Evolutionary conservation across 306 rosid species (phyloP), one percentile per base, ranked within the genome.

Genomic region (Vigna radiata): DNA sequence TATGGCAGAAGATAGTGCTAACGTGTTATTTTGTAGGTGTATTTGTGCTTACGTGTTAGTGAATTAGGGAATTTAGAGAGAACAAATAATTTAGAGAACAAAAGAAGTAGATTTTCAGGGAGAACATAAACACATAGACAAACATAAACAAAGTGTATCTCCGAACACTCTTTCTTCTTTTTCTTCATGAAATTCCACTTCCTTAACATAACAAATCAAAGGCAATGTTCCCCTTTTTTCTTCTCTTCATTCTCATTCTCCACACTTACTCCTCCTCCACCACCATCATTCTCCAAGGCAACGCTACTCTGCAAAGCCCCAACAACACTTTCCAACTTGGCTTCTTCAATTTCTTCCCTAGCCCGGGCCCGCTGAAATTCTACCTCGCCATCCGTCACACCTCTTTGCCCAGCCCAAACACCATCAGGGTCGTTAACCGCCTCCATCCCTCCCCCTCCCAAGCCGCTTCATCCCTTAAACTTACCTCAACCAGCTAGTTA

Each of bases 371-470:
- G 25, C 58, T 84, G 14, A 73, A 46, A 43, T 79, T 68, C 25
- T 89, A 88, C 77, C 83, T 93, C 47, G n/a, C n/a, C n/a, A n/a
- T n/a, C n/a, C n/a, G n/a, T n/a, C n/a, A n/a, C n/a, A n/a, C n/a
- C n/a, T n/a, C n/a, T n/a, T n/a, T n/a, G n/a, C n/a, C n/a, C n/a
- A n/a, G n/a, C n/a, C n/a, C n/a, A n/a, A n/a, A n/a, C n/a, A 86
- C 86, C 1, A 83, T 93, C 33, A 19, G 95, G 98, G 86, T 93
- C 62, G 95, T 91, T 3, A 91, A 93, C 82, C 87, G 94, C 4
- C 83, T 50, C 11, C 63, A 59, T 0, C 86, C 94, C 68, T 16
- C 75, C 7, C 63, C 48, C 3, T 56, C 85, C 17, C 79, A 18
- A 59, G 1, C 53, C 10, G 36, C 8, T 2, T 70, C 92, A 2